Percentiles rank a stretch among this genome's conserved stretches.
Evolutionary conservation across 257 asterid species (phyloP).

Genomic region (Jasminum sambac): DNA sequence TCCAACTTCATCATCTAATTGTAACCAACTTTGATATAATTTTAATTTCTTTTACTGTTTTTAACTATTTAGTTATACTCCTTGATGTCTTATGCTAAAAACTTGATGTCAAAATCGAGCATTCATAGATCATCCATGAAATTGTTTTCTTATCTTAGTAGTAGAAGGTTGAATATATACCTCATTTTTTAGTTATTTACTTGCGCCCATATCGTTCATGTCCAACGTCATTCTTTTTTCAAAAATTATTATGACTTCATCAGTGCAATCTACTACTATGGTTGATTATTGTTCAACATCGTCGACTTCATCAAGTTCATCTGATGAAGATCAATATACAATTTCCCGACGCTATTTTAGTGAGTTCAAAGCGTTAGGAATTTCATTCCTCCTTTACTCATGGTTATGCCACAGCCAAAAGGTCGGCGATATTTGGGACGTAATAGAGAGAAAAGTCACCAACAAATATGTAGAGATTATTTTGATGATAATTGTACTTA

Average conservation of each 20-base stretch:
- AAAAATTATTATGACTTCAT: not conserved
- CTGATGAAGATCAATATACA: not conserved
- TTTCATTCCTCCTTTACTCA: not conserved
- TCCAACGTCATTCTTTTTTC: not conserved
- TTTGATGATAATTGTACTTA: not conserved
- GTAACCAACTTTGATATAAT: too few species aligned
- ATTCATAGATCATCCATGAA: too few species aligned
- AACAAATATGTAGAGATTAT: not conserved
- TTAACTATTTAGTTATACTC: too few species aligned
- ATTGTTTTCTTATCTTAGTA: too few species aligned
- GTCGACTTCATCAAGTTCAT: not conserved
- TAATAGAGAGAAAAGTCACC: not conserved
- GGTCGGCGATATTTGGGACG: not conserved
- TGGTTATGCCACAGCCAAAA: not conserved
- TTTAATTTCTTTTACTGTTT: too few species aligned
- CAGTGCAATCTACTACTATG: not conserved
- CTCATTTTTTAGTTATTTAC: too few species aligned
- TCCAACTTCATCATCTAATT: too few species aligned
- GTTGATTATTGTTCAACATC: not conserved
- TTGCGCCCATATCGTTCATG: too few species aligned
- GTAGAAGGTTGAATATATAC: too few species aligned
- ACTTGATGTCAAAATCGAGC: too few species aligned
- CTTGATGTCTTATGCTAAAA: too few species aligned
- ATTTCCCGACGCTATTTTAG: not conserved
- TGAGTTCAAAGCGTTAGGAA: not conserved